Conservation (phyloP, 129 eudicot species). For the Ambrosia artemisiifolia region DNA sequence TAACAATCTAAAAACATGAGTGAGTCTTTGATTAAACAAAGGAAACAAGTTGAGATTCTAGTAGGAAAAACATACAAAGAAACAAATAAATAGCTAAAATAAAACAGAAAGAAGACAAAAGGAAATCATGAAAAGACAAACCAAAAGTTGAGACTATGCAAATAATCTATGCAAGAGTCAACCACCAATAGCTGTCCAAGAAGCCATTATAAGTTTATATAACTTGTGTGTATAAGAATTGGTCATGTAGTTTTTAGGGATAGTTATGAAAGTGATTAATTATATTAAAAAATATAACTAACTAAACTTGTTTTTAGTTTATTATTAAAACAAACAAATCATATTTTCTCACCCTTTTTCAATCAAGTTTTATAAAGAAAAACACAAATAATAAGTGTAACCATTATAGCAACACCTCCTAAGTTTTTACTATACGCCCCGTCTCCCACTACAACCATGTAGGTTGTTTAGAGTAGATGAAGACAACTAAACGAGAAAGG, state of each 20-base stretch:
- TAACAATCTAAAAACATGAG: not conserved
- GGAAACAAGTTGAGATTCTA: not conserved
- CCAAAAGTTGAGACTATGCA: constrained; percentile 16
- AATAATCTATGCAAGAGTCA: constrained; percentile 25
- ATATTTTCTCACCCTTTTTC: too few species aligned
- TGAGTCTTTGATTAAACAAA: constrained; percentile 1
- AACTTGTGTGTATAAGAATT: not conserved
- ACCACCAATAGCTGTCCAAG: constrained; percentile 16
- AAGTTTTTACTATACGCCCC: too few species aligned
- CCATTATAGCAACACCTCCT: too few species aligned
- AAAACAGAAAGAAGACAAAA: constrained; percentile 25
- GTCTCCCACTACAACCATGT: too few species aligned
- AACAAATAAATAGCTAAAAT: not conserved
- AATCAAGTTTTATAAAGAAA: too few species aligned
- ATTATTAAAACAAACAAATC: too few species aligned
- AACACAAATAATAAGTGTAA: too few species aligned
- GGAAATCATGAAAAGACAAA: constrained; percentile 16
- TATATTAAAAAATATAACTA: too few species aligned
- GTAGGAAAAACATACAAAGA: not conserved
- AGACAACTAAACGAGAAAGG: too few species aligned
- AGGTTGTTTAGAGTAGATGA: too few species aligned
- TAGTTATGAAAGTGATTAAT: not conserved
- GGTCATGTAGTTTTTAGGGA: not conserved
- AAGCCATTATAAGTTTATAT: not conserved
- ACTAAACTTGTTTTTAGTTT: too few species aligned